Evolutionary conservation across 208 protist genomes (phyloP), one percentile per base, ranked within the genome.

Genomic region (Crithidia brevicula): DNA sequence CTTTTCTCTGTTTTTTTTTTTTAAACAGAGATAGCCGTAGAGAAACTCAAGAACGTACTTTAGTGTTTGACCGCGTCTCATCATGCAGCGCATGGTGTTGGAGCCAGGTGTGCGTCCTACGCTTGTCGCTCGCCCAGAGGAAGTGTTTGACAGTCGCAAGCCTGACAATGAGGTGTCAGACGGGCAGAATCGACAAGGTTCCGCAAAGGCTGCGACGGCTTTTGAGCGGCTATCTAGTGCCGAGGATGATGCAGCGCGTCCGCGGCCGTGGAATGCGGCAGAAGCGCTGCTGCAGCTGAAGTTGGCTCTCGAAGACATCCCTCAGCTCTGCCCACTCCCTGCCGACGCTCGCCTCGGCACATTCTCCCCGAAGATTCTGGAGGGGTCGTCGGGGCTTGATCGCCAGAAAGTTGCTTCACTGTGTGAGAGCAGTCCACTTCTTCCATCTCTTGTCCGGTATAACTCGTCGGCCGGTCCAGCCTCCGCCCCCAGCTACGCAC

Each of bases 261-360:
- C 8, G 5, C 10, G 3, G 2, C 28, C 40, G 4, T 63, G 58
- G 58, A 52, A 40, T 22, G 43, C 58, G 3, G 58, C 58, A 23
- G 58, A 50, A 23, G 58, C 58, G 3, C 58, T 63, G 3, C 6
- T 63, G 15, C 58, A 63, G 58, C 58, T 63, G 11, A 63, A 52
- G 22, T 13, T 63, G 1, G 58, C 58, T 15, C 23, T 63, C n/a
- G n/a, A 15, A 13, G 58, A 63, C 23, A 28, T 16, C 16, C 43
- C 40, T 30, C 1, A n/a, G 30, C 58, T 63, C 5, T 30, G 30
- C 30, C 56, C 36, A 1, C 15, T 38, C 15, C 9, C 7, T 23
- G 53, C 13, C 15, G 36, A 59, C 16, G 34, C 20, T 3, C 11
- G 1, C 53, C 2, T 46, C 53, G 31, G 8, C 23, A 13, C 46